These are phyloP conservation scores for Kregervanrija delftensis DNA, from an alignment of 805 yeast genomes.

Conservation along the genomic window DNA sequence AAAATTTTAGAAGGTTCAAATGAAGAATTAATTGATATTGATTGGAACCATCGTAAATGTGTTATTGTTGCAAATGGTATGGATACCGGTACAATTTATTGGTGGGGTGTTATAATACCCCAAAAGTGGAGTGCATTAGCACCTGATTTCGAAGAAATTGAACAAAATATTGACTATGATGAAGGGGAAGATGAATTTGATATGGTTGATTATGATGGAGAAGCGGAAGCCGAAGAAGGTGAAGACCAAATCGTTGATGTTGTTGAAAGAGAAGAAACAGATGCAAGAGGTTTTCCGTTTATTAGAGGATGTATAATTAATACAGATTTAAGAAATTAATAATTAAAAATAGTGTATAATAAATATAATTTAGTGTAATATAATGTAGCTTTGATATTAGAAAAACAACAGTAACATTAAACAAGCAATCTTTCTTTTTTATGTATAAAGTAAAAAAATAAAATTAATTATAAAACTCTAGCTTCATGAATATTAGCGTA, in stretches of 20 bases:
- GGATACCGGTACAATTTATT: constrained; percentile 74
- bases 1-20: constrained; percentile 84
- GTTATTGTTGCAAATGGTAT: constrained; percentile 76
- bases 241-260: constrained; percentile 62
- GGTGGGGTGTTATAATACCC: constrained; percentile 78
- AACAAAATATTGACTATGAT: constrained; percentile 80
- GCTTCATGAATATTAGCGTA: constrained; percentile 85
- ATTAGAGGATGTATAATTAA: constrained; percentile 50
- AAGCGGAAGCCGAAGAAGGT: constrained; percentile 45
- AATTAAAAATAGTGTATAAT: not conserved
- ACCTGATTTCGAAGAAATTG: constrained; percentile 92
- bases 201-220: constrained; percentile 54
- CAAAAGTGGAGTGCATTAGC: constrained; percentile 97
- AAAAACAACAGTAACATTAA: too few relatives aligned
- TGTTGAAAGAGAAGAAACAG: constrained; percentile 51
- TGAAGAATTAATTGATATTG: constrained; percentile 80
- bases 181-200: constrained; percentile 93
- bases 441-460: not conserved
- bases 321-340: constrained; percentile 8
- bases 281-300: constrained; percentile 66
- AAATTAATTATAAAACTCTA: not conserved
- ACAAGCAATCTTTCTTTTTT: not conserved
- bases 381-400: too few relatives aligned
- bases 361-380: too few relatives aligned
- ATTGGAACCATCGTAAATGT: constrained; percentile 77